These are phyloP conservation scores for Penicillium verhagenii DNA, from an alignment of 495 filamentous ascomycete species.

Conservation along the genomic window DNA sequence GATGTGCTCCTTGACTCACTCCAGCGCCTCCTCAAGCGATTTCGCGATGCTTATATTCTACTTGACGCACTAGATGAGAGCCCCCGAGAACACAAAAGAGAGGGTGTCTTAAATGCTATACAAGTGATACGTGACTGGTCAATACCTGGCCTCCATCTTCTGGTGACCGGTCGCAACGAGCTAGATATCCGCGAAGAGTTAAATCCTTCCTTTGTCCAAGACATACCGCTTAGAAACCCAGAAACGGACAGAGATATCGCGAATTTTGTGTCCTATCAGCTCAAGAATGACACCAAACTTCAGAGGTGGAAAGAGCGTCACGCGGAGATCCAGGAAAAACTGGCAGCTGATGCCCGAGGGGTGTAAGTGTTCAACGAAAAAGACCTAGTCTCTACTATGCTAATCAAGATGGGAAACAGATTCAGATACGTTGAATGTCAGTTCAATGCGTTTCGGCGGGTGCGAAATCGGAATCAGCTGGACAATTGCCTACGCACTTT, in stretches of 20 bases:
- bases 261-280: slow-evolving; percentile 27
- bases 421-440: slow-evolving; percentile 44
- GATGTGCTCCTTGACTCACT: slow-evolving; percentile 15
- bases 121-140: slow-evolving; percentile 24
- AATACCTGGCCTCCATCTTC: slow-evolving; percentile 28
- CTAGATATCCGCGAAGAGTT: slow-evolving; percentile 33
- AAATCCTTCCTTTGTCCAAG: slow-evolving; percentile 9
- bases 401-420: slow-evolving; percentile 21
- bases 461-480: slow-evolving; percentile 22
- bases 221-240: slow-evolving; percentile 24
- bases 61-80: slow-evolving; percentile 33
- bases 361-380: slow-evolving; percentile 27
- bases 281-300: slow-evolving; percentile 25
- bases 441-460: slow-evolving; percentile 25
- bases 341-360: slow-evolving; percentile 28
- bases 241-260: slow-evolving; percentile 30
- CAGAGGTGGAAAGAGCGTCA: slow-evolving; percentile 27
- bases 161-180: slow-evolving; percentile 40
- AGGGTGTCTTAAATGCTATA: slow-evolving; percentile 22
- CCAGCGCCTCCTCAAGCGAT: slow-evolving; percentile 10
- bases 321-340: slow-evolving; percentile 23
- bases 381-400: slow-evolving; percentile 1
- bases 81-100: slow-evolving; percentile 16
- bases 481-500: slow-evolving; percentile 27
- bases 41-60: slow-evolving; percentile 24